Evolutionary conservation across 495 filamentous ascomycete species (phyloP).

Genomic region (Tuber calosporum): DNA sequence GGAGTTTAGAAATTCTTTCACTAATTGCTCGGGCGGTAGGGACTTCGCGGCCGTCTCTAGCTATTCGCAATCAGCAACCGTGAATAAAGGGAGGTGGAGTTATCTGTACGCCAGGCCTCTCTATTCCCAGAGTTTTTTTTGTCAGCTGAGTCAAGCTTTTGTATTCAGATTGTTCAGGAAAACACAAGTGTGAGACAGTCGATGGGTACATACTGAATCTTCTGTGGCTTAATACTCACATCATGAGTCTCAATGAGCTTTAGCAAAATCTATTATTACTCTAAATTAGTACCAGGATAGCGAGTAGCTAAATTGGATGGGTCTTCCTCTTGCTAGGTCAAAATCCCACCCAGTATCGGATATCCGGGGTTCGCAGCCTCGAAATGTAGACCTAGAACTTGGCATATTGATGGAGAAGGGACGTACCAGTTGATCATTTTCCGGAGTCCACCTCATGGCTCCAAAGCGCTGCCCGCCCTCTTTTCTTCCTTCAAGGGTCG

Average conservation of each 20-base stretch:
- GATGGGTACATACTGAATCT: constrained; percentile 16
- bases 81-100: not conserved
- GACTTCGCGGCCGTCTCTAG: constrained; percentile 22
- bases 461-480: not conserved
- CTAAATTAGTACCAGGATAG: not conserved
- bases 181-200: not conserved
- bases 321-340: not conserved
- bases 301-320: not conserved
- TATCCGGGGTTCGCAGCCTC: not conserved
- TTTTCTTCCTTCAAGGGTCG: not conserved
- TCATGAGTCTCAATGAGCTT: constrained; percentile 34
- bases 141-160: not conserved
- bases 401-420: not conserved
- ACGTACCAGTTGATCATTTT: constrained; percentile 31
- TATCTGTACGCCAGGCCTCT: constrained; percentile 29
- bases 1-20: constrained; percentile 22
- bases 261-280: constrained; percentile 19
- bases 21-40: constrained; percentile 32
- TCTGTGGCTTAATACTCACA: constrained; percentile 24
- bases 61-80: constrained; percentile 15
- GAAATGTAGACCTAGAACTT: not conserved
- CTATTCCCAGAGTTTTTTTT: constrained; percentile 8
- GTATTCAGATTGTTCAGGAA: not conserved
- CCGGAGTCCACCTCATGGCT: constrained; percentile 30
- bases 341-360: not conserved